Percentiles rank a stretch among this genome's conserved stretches.
phyloP scores from a whole-genome alignment of 192 early-diverging fungal genomes.

The Globomyces pollinis-pini region DNA sequence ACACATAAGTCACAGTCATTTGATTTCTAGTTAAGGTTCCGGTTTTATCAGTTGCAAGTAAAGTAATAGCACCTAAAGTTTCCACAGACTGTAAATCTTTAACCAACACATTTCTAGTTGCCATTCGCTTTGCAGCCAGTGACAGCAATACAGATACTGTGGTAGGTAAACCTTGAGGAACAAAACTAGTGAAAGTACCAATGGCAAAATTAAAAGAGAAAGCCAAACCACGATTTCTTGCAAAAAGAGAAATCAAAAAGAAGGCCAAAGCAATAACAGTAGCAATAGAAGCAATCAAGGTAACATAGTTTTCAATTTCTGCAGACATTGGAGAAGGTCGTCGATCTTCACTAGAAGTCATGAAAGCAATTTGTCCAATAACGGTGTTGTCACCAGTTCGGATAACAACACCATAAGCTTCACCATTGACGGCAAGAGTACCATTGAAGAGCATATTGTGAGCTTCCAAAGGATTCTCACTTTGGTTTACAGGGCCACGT shows the following conservation, averaged over 20 bases:
- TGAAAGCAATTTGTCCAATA: constrained; percentile 86
- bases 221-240: constrained; percentile 33
- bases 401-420: constrained; percentile 88
- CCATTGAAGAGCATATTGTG: constrained; percentile 88
- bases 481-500: constrained; percentile 52
- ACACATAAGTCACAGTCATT: constrained; percentile 91
- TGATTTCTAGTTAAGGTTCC: constrained; percentile 95
- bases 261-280: constrained; percentile 70
- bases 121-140: constrained; percentile 94
- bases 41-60: constrained; percentile 95
- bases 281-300: constrained; percentile 77
- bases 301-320: constrained; percentile 77
- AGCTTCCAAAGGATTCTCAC: constrained; percentile 83
- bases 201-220: constrained; percentile 76
- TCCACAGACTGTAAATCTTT: constrained; percentile 96
- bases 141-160: constrained; percentile 83
- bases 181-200: constrained; percentile 73
- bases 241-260: constrained; percentile 68
- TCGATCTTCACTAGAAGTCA: constrained; percentile 75
- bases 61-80: constrained; percentile 92
- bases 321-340: constrained; percentile 61
- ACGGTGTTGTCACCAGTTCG: constrained; percentile 90
- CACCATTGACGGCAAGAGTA: constrained; percentile 69
- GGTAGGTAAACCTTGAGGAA: constrained; percentile 88
- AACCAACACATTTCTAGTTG: constrained; percentile 78